Evolutionary conservation across 306 rosid genomes (phyloP), one percentile per base, ranked within the genome.

Genomic region (Quercus rubra): DNA sequence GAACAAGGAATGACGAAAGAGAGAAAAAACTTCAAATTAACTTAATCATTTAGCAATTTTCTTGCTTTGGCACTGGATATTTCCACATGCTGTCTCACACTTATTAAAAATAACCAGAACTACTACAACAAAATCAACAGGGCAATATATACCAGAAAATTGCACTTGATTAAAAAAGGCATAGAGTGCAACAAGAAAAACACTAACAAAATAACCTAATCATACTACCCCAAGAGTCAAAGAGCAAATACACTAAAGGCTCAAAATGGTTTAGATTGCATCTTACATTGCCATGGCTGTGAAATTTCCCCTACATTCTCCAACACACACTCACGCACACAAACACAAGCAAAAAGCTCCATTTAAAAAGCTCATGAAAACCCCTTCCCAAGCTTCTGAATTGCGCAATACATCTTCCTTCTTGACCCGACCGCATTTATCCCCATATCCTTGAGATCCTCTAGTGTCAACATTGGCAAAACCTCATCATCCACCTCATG

Each of bases 401-500:
- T 91, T 61, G 98, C 94, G 52, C 74, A 89, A 83, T 85, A 92
- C 93, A 94, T 88, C 87, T 94, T 94, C 55, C 98, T 92, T 74
- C 97, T 87, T 0, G 97, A 89, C 19, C 97, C 97, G 70, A 92
- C 98, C 21, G 97, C 98, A 79, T 67, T 87, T 63, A 94, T 91
- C 43, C 98, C 98, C 98, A 94, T 94, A 71, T 92, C 97, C 83
- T 94, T 92, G 74, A 94, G 97, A 88, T 94, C 98, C 80, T 90
- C 94, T 71, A 90, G 74, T 9, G 94, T 90, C 74, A 95, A 78
- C 98, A 91, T 86, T 23, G 99, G 97, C 90, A 95, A 82, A 12
- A 95, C 88, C 79, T 95, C 99, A 61, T 92, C 98, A 83, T 95
- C 99, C 27, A 95, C 99, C 80, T 95, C 99, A 43, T 95, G 98